These are phyloP conservation scores for Cyclaneusma minus DNA, from an alignment of 2,329 filamentous ascomycete genomes.

Conservation along the genomic window DNA sequence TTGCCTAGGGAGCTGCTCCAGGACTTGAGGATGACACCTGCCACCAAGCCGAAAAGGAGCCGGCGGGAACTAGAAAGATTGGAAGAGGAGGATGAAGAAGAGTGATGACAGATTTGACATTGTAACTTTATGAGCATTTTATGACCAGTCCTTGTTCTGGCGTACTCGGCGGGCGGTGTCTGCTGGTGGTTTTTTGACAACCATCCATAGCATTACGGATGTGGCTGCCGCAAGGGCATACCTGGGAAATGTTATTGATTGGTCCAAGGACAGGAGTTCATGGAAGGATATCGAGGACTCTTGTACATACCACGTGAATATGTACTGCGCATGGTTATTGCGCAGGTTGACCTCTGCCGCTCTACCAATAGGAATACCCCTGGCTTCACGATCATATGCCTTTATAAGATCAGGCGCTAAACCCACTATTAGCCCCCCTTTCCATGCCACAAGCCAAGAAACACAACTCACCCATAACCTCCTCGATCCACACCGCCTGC, in stretches of 20 bases:
- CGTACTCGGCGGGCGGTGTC: conserved; percentile 59
- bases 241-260: conserved; percentile 42
- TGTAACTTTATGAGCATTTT: conserved; percentile 7
- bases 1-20: conserved; percentile 72
- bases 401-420: conserved; percentile 65
- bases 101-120: conserved; percentile 2
- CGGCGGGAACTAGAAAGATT: conserved; percentile 16
- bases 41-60: conserved; percentile 28
- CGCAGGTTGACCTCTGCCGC: conserved; percentile 79
- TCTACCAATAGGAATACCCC: conserved; percentile 80
- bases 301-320: conserved; percentile 78
- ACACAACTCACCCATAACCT: conserved; percentile 63
- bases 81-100: conserved; percentile 26
- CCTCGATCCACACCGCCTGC: conserved; percentile 87
- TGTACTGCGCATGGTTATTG: conserved; percentile 97
- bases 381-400: conserved; percentile 58
- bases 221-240: conserved; percentile 76
- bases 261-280: conserved; percentile 3
- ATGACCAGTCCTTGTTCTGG: conserved; percentile 61
- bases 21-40: conserved; percentile 58
- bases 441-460: conserved; percentile 3
- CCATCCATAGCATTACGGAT: conserved; percentile 91
- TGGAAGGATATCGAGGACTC: conserved; percentile 4
- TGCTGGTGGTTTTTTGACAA: conserved; percentile 71
- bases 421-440: conserved; percentile 8